Base-by-base conservation (phyloP, 2,329 filamentous ascomycete species). In the Alternaria incomplexa region DNA sequence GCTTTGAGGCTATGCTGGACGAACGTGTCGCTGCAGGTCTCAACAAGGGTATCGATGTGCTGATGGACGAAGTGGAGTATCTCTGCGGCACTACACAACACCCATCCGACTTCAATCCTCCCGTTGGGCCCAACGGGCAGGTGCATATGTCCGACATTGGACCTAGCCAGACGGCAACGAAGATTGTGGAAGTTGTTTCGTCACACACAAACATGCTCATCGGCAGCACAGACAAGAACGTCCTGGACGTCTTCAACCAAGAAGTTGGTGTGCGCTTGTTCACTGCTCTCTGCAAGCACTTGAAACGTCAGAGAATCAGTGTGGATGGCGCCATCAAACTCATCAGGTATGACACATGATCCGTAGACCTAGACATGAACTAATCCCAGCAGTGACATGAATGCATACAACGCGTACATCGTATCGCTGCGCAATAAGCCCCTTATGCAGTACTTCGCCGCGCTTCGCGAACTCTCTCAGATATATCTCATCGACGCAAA, bases 21-120 rank as follows among this genome's bases (percentile, higher is more conserved):
- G 96, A 98, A 81, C 92, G 93, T 63, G 96, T 99, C 8, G 96
- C 96, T 5, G 93, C 95, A 9, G 96, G 96, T 1, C 84, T 99
- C 66, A 97, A 97, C 81, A 97, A 97, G 82, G 96, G 96, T 67
- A 98, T 99, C 66, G 95, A 99, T 75, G 96, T 97, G 61, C 87
- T 99, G 46, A 98, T 99, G 91, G 93, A 97, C 73, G 96, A 99
- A 82, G 94, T 98, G 26, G 96, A 99, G 79, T 97, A 96, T 77
- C 87, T 99, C 36, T 93, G 93, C 72, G 93, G 92, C 17, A 97
- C 94, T 0, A 93, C 90, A 3, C 96, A 99, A 78, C 83, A 86
- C 23, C 90, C 93, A 0, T 91, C 91, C 0, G 96, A 99, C 81
- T 99, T 96, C 82, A 97, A 98, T 74, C 95, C 96, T 0, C 83